Conservation (phyloP, 129 eudicot species). For the Saussurea involucrata region DNA sequence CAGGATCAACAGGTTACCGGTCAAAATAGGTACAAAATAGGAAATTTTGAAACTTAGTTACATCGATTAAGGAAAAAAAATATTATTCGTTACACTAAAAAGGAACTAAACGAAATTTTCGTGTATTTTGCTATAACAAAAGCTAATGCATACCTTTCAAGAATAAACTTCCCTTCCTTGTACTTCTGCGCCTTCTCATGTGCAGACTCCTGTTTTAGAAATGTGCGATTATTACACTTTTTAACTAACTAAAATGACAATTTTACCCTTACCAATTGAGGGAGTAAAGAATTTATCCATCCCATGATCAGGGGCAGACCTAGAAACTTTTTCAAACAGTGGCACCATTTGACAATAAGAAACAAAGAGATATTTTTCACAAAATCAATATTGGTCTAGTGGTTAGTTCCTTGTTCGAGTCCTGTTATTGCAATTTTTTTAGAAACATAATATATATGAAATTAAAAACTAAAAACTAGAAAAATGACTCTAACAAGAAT, state of each 20-base stretch:
- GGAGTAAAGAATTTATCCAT: neutral
- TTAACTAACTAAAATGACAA: neutral
- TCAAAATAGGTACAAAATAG: neutral
- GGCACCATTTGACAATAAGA: too few relatives aligned
- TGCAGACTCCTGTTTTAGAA: conserved; percentile 48
- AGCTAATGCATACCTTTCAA: conserved; percentile 46
- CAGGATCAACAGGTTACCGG: neutral
- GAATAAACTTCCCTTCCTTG: conserved; percentile 78
- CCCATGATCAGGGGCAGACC: neutral
- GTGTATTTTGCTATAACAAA: neutral
- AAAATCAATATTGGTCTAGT: too few relatives aligned
- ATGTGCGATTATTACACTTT: neutral
- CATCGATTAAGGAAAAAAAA: neutral
- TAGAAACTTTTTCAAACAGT: too few relatives aligned
- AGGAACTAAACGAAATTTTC: neutral
- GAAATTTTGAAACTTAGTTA: neutral
- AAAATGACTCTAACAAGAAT: too few relatives aligned
- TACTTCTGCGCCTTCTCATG: conserved; percentile 62
- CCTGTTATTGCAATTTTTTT: too few relatives aligned
- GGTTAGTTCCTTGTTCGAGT: too few relatives aligned
- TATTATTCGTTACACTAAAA: neutral
- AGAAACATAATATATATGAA: too few relatives aligned
- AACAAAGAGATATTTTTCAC: too few relatives aligned
- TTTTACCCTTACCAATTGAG: neutral
- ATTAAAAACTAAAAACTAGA: too few relatives aligned